These are phyloP conservation scores for Cytospora piceae DNA, from an alignment of 2,329 filamentous ascomycete genomes.

Conservation along the genomic window DNA sequence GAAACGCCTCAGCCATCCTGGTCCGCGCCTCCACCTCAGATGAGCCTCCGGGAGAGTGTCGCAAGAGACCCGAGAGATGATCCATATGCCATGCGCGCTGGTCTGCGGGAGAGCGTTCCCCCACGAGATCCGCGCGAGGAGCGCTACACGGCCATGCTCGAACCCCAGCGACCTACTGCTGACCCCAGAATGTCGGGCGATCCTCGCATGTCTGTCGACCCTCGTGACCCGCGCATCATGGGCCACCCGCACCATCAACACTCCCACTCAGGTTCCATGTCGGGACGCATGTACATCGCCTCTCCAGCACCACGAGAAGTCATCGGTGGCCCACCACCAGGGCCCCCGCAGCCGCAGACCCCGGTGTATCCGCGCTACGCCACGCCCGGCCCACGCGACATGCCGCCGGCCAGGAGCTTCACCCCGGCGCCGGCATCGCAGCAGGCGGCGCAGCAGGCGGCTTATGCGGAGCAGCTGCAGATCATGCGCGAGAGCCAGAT, in stretches of 20 bases:
- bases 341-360: slow-evolving; percentile 23
- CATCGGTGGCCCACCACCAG: slow-evolving; percentile 24
- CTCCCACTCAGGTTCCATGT: slow-evolving; percentile 28
- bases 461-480: background rate
- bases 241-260: slow-evolving; percentile 28
- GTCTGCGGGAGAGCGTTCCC: slow-evolving; percentile 16
- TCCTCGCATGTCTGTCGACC: slow-evolving; percentile 25
- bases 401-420: slow-evolving; percentile 24
- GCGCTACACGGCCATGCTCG: slow-evolving; percentile 23
- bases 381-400: slow-evolving; percentile 26
- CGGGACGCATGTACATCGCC: slow-evolving; percentile 19
- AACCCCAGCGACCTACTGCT: slow-evolving; percentile 16
- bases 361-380: slow-evolving; percentile 24
- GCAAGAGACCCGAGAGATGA: slow-evolving; percentile 25
- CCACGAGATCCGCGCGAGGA: slow-evolving; percentile 24
- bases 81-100: slow-evolving; percentile 24
- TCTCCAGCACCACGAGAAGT: slow-evolving; percentile 26
- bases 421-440: slow-evolving; percentile 25
- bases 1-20: slow-evolving; percentile 42
- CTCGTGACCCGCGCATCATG: slow-evolving; percentile 28
- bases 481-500: slow-evolving; percentile 1
- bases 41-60: slow-evolving; percentile 32
- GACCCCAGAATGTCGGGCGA: slow-evolving; percentile 27
- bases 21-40: slow-evolving; percentile 36
- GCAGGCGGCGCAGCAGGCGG: slow-evolving; percentile 9